Conservation (phyloP, 2,329 filamentous ascomycete genomes). For the Sporothrix mexicana region DNA sequence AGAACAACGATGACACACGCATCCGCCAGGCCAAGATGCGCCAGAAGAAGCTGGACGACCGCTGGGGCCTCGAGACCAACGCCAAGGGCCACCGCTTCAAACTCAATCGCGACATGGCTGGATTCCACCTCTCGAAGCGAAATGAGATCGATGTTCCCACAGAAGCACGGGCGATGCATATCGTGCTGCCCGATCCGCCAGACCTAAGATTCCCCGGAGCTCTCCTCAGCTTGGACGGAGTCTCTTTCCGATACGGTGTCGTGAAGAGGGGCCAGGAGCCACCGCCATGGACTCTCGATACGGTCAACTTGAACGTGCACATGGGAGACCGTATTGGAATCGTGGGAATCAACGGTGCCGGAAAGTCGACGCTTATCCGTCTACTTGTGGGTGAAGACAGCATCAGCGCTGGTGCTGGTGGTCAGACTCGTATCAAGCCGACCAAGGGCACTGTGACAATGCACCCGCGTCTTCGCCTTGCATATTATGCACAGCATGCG, state of each 20-base stretch:
- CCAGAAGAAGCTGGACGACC: conserved; percentile 83
- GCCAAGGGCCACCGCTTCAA: conserved; percentile 78
- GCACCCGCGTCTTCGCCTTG: conserved; percentile 70
- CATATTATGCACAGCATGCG: conserved; percentile 79
- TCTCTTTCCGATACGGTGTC: conserved; percentile 66
- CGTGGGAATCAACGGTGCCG: conserved; percentile 78
- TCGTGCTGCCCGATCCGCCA: conserved; percentile 65
- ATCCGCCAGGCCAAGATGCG: conserved; percentile 83
- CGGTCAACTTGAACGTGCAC: conserved; percentile 71
- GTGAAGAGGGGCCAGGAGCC: conserved; percentile 41
- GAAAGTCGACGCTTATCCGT: conserved; percentile 79
- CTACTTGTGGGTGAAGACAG: conserved; percentile 66
- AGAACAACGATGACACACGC: conserved; percentile 82
- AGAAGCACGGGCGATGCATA: conserved; percentile 63
- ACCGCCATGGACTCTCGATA: conserved; percentile 55
- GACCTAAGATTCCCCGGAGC: conserved; percentile 78
- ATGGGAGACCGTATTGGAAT: conserved; percentile 77
- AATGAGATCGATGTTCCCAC: conserved; percentile 74
- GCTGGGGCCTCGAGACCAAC: conserved; percentile 76
- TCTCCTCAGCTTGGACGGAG: conserved; percentile 73
- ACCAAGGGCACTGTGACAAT: conserved; percentile 54
- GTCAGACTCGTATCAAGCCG: not conserved
- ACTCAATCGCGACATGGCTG: conserved; percentile 73
- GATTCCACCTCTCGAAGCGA: conserved; percentile 63
- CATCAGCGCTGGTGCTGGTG: conserved; percentile 58